These are phyloP conservation scores for Kodamaea alishanica DNA, from an alignment of 1,139 yeast genomes.

Conservation along the genomic window DNA sequence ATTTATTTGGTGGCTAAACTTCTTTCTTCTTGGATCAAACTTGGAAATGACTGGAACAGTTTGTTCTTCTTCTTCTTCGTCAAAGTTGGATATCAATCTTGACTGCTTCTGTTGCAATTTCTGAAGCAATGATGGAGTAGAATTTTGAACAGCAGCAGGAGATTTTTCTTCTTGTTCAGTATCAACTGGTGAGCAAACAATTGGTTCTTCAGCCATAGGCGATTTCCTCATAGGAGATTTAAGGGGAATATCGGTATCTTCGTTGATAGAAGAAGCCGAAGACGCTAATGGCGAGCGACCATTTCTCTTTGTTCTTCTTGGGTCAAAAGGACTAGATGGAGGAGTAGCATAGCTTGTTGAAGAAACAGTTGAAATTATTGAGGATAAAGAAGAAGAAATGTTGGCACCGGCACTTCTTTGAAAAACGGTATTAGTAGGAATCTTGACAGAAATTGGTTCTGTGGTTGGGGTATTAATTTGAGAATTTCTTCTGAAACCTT, in stretches of 20 bases:
- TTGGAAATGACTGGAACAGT: slow-evolving; percentile 6
- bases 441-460: slow-evolving; percentile 27
- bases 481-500: slow-evolving; percentile 44
- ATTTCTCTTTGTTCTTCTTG: slow-evolving; percentile 18
- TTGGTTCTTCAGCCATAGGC: slow-evolving; percentile 6
- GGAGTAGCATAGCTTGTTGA: slow-evolving; percentile 13
- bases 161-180: slow-evolving; percentile 5
- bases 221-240: slow-evolving; percentile 16
- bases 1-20: slow-evolving; percentile 9
- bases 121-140: slow-evolving; percentile 11
- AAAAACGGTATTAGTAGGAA: slow-evolving; percentile 19
- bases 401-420: slow-evolving; percentile 10
- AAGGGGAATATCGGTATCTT: slow-evolving; percentile 12
- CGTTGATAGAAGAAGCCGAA: slow-evolving; percentile 13
- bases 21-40: slow-evolving; percentile 19
- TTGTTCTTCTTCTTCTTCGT: slow-evolving; percentile 8
- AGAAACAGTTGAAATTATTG: slow-evolving; percentile 14
- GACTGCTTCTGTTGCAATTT: slow-evolving; percentile 11
- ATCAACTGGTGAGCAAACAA: slow-evolving; percentile 6
- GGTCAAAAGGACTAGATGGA: slow-evolving; percentile 20
- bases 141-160: slow-evolving; percentile 3
- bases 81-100: slow-evolving; percentile 7
- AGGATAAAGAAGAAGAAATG: slow-evolving; percentile 14
- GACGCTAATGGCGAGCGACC: slow-evolving; percentile 16
- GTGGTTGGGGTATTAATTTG: slow-evolving; percentile 19